Percentiles rank a stretch among this genome's conserved stretches.
Evolutionary conservation across 495 filamentous ascomycete genomes (phyloP).

Genomic region (Wilcoxina mikolae): DNA sequence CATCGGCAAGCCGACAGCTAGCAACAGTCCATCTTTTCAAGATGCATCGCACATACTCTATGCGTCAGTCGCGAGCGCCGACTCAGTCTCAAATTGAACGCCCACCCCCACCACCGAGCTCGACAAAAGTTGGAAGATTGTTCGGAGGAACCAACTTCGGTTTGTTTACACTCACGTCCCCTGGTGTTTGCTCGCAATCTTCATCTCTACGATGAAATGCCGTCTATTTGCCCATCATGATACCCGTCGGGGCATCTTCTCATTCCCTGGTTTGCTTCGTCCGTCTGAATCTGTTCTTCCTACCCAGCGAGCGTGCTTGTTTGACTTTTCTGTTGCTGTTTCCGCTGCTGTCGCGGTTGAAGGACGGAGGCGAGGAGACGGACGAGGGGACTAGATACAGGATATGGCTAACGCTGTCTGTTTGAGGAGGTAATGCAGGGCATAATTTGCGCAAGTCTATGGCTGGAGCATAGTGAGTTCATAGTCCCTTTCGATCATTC

Average conservation of each 20-base stretch:
- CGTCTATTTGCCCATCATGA: not conserved
- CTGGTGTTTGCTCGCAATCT: not conserved
- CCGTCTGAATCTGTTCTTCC: not conserved
- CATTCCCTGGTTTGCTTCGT: not conserved
- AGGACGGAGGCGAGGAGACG: not conserved
- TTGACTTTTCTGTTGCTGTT: slow-evolving; percentile 3
- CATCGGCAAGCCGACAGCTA: too few relatives aligned
- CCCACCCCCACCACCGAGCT: slow-evolving; percentile 79
- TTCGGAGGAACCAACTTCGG: slow-evolving; percentile 76
- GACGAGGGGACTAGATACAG: slow-evolving; percentile 9
- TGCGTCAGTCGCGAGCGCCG: slow-evolving; percentile 89
- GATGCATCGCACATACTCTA: slow-evolving; percentile 98
- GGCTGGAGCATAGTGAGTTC: slow-evolving; percentile 55
- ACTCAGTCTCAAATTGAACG: slow-evolving; percentile 83
- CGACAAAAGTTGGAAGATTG: slow-evolving; percentile 75
- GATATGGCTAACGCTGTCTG: slow-evolving; percentile 24
- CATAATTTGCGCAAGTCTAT: slow-evolving; percentile 85
- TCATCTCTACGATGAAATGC: slow-evolving; percentile 1
- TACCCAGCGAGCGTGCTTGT: not conserved
- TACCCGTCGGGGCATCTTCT: not conserved
- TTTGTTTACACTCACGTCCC: slow-evolving; percentile 31
- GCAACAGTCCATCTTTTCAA: too few relatives aligned
- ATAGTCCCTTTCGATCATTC: not conserved
- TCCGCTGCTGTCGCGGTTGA: not conserved
- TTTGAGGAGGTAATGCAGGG: slow-evolving; percentile 41